Base-by-base conservation (phyloP, 306 rosid species). In the Prunus armeniaca region DNA sequence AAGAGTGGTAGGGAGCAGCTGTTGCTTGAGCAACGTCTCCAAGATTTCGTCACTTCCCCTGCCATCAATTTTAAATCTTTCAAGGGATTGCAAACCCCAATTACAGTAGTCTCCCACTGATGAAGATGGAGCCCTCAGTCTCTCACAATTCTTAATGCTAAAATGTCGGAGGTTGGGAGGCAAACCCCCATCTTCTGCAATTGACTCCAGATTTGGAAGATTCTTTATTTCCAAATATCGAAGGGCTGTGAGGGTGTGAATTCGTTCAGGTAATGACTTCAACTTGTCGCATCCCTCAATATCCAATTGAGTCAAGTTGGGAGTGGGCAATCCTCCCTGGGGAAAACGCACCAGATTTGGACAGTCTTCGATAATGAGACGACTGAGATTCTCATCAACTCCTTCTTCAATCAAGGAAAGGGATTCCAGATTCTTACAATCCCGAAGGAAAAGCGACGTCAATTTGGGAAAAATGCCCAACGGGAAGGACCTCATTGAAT, bases 101-200 rank as follows among this genome's bases (percentile, higher is more conserved):
- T 24, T 24, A 24, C 64, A 58, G 9, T 34, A 34, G 1, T 5
- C 8, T 34, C 0, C 17, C 30, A 11, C 17, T 6, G 41, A 34
- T 34, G 64, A 24, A 25, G 25, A 24, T 24, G 25, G 25, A 58
- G 64, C 17, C 32, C 0, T 24, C 64, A 12, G 64, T 12, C 24
- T 58, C 17, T 12, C 18, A 58, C 27, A 56, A 20, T 0, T 0
- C 0, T 0, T 0, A 5, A 56, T 20, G 0, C 0, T 0, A 56
- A 56, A 56, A 19, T 2, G 0, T 56, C 11, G 14, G 20, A 58
- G 28, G 3, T 27, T 27, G 28, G 28, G 28, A 27, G 28, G 28
- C 28, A 27, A 27, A 27, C 28, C 30, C 30, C 30, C 30, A 28
- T 28, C 30, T 28, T 28, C 30, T 28, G 30, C 30, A 28, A 28